A percentile compares a stretch with the other conserved stretches of the same genome.
Evolutionary conservation across 305 asterid species (phyloP).

Genomic region (Rubia tinctorum): DNA sequence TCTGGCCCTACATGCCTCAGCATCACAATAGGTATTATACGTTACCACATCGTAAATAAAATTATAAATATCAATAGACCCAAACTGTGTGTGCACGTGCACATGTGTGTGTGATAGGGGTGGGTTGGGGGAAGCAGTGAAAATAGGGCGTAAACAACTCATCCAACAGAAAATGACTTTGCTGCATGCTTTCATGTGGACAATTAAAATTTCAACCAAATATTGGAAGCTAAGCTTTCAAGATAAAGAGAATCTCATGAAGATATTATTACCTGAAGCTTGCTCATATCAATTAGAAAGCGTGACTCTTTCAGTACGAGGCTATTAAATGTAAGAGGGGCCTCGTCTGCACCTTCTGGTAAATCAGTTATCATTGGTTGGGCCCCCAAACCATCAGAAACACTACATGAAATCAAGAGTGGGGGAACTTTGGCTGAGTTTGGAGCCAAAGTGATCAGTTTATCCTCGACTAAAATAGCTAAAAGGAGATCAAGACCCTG

Average conservation of each 20-base stretch:
- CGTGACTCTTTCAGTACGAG: constrained; percentile 78
- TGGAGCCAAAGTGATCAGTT: constrained; percentile 94
- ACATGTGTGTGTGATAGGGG: background rate
- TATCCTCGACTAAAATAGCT: constrained; percentile 93
- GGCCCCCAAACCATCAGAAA: constrained; percentile 53
- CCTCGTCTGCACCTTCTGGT: constrained; percentile 74
- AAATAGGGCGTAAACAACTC: too few species aligned
- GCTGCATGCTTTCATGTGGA: background rate
- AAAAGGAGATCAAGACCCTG: constrained; percentile 99
- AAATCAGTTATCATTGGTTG: constrained; percentile 81
- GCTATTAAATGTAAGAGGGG: constrained; percentile 78
- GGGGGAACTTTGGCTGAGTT: constrained; percentile 93
- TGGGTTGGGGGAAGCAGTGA: background rate
- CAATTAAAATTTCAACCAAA: background rate
- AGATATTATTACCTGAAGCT: constrained; percentile 65
- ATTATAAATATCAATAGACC: background rate
- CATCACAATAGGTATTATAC: background rate
- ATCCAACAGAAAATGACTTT: background rate
- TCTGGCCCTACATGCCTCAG: background rate
- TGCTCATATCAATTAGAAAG: constrained; percentile 86
- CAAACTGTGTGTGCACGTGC: background rate
- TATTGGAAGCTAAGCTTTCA: constrained; percentile 6
- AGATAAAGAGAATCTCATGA: constrained; percentile 13
- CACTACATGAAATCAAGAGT: constrained; percentile 47
- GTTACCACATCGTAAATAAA: background rate